Evolutionary conservation across 108 stramenopile genomes (phyloP).

Genomic region (Epipyxis sp.): DNA sequence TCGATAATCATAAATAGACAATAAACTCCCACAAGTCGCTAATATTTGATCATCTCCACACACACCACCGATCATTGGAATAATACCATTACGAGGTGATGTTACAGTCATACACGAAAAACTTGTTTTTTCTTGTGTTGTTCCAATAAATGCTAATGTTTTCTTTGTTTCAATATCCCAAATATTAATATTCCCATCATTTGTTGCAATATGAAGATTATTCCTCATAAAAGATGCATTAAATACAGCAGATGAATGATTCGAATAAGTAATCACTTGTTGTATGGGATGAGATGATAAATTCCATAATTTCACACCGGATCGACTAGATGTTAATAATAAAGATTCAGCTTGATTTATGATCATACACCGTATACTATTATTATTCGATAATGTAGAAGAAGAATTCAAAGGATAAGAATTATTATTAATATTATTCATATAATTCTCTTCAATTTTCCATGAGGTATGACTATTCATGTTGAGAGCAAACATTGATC

Average conservation of each 20-base stretch:
- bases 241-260: not conserved
- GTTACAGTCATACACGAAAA: not conserved
- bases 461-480: not conserved
- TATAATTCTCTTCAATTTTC: constrained; percentile 1
- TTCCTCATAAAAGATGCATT: not conserved
- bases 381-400: too few species aligned
- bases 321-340: constrained; percentile 1
- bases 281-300: constrained; percentile 8
- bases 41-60: constrained; percentile 15
- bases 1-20: constrained; percentile 5
- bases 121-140: not conserved
- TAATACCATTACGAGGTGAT: not conserved
- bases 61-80: not conserved
- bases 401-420: too few species aligned
- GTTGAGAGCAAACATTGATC: not conserved
- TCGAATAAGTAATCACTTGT: not conserved
- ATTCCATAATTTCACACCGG: constrained; percentile 11
- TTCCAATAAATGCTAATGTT: not conserved
- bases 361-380: constrained; percentile 29
- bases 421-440: too few species aligned
- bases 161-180: constrained; percentile 28
- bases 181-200: constrained; percentile 26
- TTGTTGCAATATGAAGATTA: not conserved
- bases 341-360: constrained; percentile 10
- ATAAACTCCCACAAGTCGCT: not conserved